Conservation (phyloP, 805 yeast genomes). For the Pichia manshurica region DNA sequence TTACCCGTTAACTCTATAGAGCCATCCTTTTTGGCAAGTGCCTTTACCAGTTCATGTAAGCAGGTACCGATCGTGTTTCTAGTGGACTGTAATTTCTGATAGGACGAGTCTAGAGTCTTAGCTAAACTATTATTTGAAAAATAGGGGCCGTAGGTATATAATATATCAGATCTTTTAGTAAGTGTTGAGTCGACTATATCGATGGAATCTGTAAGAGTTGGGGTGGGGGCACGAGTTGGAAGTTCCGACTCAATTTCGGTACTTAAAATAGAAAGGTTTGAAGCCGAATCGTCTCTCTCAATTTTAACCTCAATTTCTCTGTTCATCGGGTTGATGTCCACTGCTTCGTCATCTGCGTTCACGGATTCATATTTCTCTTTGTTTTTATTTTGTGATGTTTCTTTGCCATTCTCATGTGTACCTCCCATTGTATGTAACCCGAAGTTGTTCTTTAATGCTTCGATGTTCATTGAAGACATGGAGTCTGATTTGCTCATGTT, state of each 20-base stretch:
- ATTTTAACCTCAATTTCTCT: constrained; percentile 13
- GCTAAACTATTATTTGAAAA: constrained; percentile 20
- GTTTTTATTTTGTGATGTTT: neutral
- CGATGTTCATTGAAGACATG: constrained; percentile 1
- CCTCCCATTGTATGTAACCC: too few species aligned
- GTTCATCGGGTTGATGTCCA: constrained; percentile 18
- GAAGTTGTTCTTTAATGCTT: constrained; percentile 6
- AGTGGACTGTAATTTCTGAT: constrained; percentile 50
- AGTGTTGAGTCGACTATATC: constrained; percentile 40
- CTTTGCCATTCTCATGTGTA: neutral
- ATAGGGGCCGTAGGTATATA: constrained; percentile 28
- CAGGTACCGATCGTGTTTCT: constrained; percentile 48
- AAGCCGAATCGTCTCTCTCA: constrained; percentile 12
- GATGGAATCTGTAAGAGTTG: constrained; percentile 33
- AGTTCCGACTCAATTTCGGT: constrained; percentile 27
- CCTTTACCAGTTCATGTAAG: constrained; percentile 51
- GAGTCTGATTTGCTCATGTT: constrained; percentile 10
- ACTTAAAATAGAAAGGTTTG: constrained; percentile 19
- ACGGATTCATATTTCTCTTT: constrained; percentile 4
- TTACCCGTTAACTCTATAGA: constrained; percentile 59
- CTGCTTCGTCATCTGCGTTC: constrained; percentile 4
- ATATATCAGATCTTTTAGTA: constrained; percentile 22
- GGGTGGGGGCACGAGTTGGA: constrained; percentile 27
- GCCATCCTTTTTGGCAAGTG: constrained; percentile 48
- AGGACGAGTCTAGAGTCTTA: constrained; percentile 35